Conservation (phyloP, 2,329 filamentous ascomycete genomes). For the Pseudogymnoascus sp. region DNA sequence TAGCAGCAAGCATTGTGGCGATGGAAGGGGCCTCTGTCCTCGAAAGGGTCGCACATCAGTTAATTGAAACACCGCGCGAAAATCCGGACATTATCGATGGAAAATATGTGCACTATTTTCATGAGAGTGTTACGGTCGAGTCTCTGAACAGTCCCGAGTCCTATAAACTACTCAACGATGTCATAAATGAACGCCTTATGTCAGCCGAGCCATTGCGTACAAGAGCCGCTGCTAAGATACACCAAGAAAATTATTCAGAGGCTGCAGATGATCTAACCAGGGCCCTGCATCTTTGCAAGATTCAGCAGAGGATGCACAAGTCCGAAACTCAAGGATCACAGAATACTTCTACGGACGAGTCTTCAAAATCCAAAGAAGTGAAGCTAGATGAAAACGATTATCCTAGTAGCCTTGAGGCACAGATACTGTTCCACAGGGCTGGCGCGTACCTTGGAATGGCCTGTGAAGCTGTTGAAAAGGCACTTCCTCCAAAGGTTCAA, state of each 20-base stretch:
- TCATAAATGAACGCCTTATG: constrained; percentile 55
- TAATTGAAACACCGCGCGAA: constrained; percentile 54
- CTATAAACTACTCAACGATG: constrained; percentile 56
- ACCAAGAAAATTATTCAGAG: constrained; percentile 66
- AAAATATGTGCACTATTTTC: constrained; percentile 86
- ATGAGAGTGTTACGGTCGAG: constrained; percentile 76
- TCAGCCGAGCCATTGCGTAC: constrained; percentile 65
- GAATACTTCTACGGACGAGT: constrained; percentile 29
- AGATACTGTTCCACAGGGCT: constrained; percentile 69
- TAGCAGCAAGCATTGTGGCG: constrained; percentile 71
- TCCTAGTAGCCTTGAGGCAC: constrained; percentile 65
- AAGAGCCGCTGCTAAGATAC: constrained; percentile 63
- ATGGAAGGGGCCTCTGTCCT: constrained; percentile 75
- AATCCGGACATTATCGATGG: constrained; percentile 60
- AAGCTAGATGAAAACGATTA: constrained; percentile 56
- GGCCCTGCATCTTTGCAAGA: constrained; percentile 46
- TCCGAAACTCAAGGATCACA: constrained; percentile 40
- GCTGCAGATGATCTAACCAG: constrained; percentile 63
- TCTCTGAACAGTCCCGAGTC: constrained; percentile 66
- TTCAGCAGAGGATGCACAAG: constrained; percentile 28
- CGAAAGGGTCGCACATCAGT: constrained; percentile 66
- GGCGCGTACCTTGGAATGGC: constrained; percentile 65
- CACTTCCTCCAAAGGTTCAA: constrained; percentile 34
- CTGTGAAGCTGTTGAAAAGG: constrained; percentile 53
- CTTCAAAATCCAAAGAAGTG: constrained; percentile 36